Evolutionary conservation across 768 basidiomycete species (phyloP), one percentile per base, ranked within the genome.

Genomic region (Cytidiella melzeri): DNA sequence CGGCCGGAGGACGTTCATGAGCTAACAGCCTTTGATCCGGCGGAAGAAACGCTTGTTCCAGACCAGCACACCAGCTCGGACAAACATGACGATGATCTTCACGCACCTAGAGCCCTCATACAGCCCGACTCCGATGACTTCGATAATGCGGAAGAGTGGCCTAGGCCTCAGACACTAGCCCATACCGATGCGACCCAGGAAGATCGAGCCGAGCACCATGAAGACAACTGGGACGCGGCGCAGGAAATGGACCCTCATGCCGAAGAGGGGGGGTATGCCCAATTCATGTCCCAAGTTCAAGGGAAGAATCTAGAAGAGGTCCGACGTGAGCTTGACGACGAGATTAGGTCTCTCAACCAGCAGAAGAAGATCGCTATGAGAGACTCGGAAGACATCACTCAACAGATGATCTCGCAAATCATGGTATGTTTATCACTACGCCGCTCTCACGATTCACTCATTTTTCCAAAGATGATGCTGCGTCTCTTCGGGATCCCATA

Each of bases 401-500:
- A 91, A 62, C 89, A 95, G 57, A 97, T 95, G 93, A 77, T 95
- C 46, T 74, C 82, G 4, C 96, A 98, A 64, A 80, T 82, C 53
- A 79, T 80, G 73, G 77, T 77, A 28, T 24, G 68, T 36, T 18
- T 45, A 18, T 26, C 19, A 19, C 47, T 50, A 2, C 12, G 30
- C 30, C 5, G n/a, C 28, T 25, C 13, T 30, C 24, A 10, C 18
- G 11, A 10, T 26, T 13, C 18, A 45, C 21, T 24, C 13, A 11
- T 15, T 20, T 26, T 21, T 11, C 13, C 24, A 42, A 55, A 97
- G 93, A 79, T 84, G 43, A 83, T 99, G 79, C 69, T 99, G 13
- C 83, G 90, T 34, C 75, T 96, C 18, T 97, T 97, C 58, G 96
- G 96, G 11, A 96, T 98, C 47, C 96, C 96, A 2, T 99, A 95